Base-by-base conservation (phyloP, 495 filamentous ascomycete species). In the Penicillium waksmanii region DNA sequence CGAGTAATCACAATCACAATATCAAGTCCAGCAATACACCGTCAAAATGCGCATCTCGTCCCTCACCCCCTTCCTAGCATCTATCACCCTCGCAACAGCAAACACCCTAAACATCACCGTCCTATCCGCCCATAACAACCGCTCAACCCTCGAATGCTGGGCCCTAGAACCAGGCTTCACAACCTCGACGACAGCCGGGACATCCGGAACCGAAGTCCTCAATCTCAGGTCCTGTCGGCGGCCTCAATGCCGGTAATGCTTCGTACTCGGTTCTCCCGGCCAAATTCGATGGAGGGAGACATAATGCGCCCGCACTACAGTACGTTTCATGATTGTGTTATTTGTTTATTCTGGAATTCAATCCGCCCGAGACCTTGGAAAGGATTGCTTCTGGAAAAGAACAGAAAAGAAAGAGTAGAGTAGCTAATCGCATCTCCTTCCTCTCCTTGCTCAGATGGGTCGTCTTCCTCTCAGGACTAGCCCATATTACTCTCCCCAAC, bases 91-190 rank as follows among this genome's bases (percentile, higher is more conserved):
- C n/a, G 23, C 67, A 40, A 21, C 67, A 36, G 44, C 71, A 18
- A 57, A 54, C 38, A 69, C 69, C 3, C 66, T 80, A 13, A 80
- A 80, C 60, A 57, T 80, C 42, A 80, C 80, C 38, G 71, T 76
- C 51, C 54, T 81, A 46, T 57, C 64, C 53, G 65, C 77, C 42
- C 54, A 66, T 65, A 60, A 74, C 51, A 71, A 73, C 61, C 63
- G 65, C 35, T 85, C 83, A 9, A 74, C 71, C 1, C 63, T 85
- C n/a, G 76, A 84, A 70, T 86, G 82, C 71, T 85, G 83, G 83
- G 68, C 77, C 40, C 64, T 84, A 17, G 49, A 60, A n/a, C 62
- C 69, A 0, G 78, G 77, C 0, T 79, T 84, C 61, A 44, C 61
- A 15, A 63, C 58, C 1, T 81, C 80, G 12, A 55, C 63, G 4